phyloP scores from a whole-genome alignment of 1,139 yeast genomes.

The Arxiozyma heterogenica region DNA sequence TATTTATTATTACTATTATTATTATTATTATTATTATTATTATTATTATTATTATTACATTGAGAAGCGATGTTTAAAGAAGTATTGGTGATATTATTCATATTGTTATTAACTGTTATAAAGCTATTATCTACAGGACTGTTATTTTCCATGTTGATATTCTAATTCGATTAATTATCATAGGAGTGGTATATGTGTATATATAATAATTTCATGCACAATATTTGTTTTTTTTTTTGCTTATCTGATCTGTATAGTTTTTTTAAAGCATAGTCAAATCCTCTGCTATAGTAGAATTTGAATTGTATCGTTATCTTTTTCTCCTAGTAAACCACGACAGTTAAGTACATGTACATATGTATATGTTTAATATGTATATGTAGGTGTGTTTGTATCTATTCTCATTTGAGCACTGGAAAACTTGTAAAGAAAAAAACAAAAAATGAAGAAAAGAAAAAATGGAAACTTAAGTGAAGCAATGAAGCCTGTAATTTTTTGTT shows the following conservation, averaged over 20 bases:
- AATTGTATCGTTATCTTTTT: no score
- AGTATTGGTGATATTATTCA: not conserved
- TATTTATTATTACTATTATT: not conserved
- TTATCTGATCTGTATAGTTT: no score
- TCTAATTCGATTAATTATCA: not conserved
- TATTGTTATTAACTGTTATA: not conserved
- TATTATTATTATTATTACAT: not conserved
- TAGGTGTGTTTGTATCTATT: not conserved
- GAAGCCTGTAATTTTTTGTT: no score
- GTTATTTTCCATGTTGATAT: not conserved
- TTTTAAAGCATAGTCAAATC: no score
- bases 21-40: not conserved
- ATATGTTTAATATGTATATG: no score
- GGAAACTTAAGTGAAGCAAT: not conserved
- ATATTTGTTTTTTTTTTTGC: no score
- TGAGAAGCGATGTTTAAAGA: not conserved
- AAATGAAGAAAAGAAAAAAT: not conserved
- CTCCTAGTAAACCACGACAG: no score
- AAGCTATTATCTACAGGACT: not conserved
- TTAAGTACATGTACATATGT: no score
- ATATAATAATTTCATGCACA: not conserved
- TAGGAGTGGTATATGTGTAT: not conserved
- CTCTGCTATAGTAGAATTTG: no score
- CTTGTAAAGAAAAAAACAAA: not conserved
- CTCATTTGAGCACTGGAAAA: not conserved